Evolutionary conservation across 2,329 filamentous ascomycete genomes (phyloP).

Genomic region (Parastagonospora nodorum): DNA sequence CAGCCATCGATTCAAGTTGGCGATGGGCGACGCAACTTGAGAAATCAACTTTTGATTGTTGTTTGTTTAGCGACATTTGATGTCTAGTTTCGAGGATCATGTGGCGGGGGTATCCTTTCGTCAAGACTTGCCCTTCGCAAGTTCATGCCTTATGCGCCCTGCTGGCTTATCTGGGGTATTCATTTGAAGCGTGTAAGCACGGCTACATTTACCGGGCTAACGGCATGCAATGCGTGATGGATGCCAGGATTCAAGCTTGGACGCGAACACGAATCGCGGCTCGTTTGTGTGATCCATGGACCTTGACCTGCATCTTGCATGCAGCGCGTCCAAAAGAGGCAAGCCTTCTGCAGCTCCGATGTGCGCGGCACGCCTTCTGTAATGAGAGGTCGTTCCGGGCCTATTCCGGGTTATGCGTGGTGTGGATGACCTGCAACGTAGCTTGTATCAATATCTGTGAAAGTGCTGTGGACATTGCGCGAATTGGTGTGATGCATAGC

Average conservation of each 20-base stretch:
- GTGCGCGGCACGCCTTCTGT: conserved; percentile 10
- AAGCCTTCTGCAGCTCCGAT: conserved; percentile 8
- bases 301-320: conserved; percentile 10
- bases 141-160: neutral
- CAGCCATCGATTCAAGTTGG: neutral
- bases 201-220: conserved; percentile 16
- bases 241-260: conserved; percentile 5
- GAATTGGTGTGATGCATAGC: conserved; percentile 1
- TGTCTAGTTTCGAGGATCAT: neutral
- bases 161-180: conserved; percentile 6
- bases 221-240: conserved; percentile 14
- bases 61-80: neutral
- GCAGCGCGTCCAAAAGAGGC: conserved; percentile 2
- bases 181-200: conserved; percentile 1
- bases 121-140: neutral
- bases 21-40: neutral
- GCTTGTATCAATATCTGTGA: conserved; percentile 8
- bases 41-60: neutral
- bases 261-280: conserved; percentile 14
- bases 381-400: conserved; percentile 3
- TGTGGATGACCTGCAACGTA: conserved; percentile 3
- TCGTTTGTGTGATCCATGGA: conserved; percentile 5
- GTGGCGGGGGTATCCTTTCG: neutral
- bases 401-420: conserved; percentile 1
- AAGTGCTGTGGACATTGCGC: neutral